Evolutionary conservation across 495 filamentous ascomycete genomes (phyloP), one percentile per base, ranked within the genome.

Genomic region (Baudoinia panamericana): DNA sequence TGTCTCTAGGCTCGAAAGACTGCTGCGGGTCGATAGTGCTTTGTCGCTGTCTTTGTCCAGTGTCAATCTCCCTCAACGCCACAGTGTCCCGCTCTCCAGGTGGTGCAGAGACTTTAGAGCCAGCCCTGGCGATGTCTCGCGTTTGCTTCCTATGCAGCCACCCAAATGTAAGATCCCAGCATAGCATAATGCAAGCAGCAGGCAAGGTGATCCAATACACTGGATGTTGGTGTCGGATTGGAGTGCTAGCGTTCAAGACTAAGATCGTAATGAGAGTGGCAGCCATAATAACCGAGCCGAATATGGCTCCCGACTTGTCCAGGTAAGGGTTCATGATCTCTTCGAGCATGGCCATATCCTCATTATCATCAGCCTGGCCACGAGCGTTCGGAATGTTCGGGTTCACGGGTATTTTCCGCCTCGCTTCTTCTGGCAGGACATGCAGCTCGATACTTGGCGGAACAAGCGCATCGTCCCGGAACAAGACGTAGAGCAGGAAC

Each of bases 301-400:
- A 76, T 0, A 59, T 60, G 1, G 76, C 76, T 21, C 76, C 69
- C 9, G 57, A 53, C 52, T 74, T 77, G 51, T 80, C 76, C 10
- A 80, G 45, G 50, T 75, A 80, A 1, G 76, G 76, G 44, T 80
- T 78, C 71, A 80, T 72, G 54, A 80, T 76, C 51, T 79, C 75
- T 52, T 77, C 75, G 0, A 80, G 22, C 0, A 72, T 73, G 8
- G 76, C 54, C 1, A 66, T 52, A 37, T 72, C 66, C 41, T 76
- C 72, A 34, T 68, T 53, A 38, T 71, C 68, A 26, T 69, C 71
- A 0, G 67, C 66, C 2, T 48, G 63, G n/a, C 71, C 72, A 44
- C 71, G 53, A 8, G 70, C 70, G 46, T 74, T 50, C 7, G 75
- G 76, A 35, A 80, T 79, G 49, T 78, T 78, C 11, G 76, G 76